Base-by-base conservation (phyloP, 306 rosid species). In the Dryas octopetala region DNA sequence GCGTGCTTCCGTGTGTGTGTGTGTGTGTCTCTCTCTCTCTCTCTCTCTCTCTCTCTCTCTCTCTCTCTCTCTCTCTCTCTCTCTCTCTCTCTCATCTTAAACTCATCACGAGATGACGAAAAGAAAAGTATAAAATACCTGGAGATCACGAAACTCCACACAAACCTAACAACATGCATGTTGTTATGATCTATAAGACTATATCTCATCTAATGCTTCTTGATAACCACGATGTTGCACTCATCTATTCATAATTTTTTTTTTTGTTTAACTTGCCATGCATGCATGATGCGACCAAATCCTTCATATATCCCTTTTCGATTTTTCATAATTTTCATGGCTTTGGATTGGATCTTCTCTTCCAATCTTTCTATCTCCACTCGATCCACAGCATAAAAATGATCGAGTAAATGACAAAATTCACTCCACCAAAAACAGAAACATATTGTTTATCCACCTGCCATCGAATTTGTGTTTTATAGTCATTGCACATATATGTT, bases 1-100 rank as follows among this genome's bases (percentile, higher is more conserved):
- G 94, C 97, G 97, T 94, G 98, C 97, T 86, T 81, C 84, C 84
- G 52, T 82, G 72, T 91, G 19, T 19, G 19, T 19, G 19, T 19
- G 19, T 19, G 19, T 19, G 19, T 3, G 74, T 63, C 70, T 47
- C 66, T 51, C 48, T 55, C 63, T 73, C 80, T n/a, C 74, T n/a
- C 23, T 16, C 32, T 45, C 52, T 40, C 55, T 60, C 46, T 41
- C 32, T 45, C 63, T 53, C 15, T 51, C 57, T 3, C 76, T 63
- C 70, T 47, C 66, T 51, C 48, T 55, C 63, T 73, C 80, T n/a
- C 74, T n/a, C 23, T 16, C 32, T 45, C 52, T 40, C 55, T 60
- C 46, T 41, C 32, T 45, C 63, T 53, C 15, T 51, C 57, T 43
- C 12, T 16, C 44, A 54, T 43, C 47, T 41, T 14, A 58, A 26